phyloP scores from a whole-genome alignment of 2,329 filamentous ascomycete genomes.

The Colletotrichum theobromicola region DNA sequence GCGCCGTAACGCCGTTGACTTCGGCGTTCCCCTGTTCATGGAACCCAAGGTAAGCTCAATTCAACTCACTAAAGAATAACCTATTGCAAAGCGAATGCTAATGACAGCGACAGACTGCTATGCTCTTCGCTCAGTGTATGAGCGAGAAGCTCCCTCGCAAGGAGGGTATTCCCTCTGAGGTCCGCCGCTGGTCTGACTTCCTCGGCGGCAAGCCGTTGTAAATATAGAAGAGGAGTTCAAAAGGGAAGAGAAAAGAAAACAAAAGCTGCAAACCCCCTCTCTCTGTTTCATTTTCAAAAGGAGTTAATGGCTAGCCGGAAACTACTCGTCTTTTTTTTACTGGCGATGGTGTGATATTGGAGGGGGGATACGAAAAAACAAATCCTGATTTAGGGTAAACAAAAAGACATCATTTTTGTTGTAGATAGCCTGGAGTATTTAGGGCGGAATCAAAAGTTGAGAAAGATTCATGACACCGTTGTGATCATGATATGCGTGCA shows the following conservation, averaged over 20 bases:
- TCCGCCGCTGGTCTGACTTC: constrained; percentile 94
- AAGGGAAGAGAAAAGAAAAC: neutral
- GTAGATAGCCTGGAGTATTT: neutral
- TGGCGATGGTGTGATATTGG: neutral
- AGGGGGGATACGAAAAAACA: neutral
- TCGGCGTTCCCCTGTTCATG: constrained; percentile 97
- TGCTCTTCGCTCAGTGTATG: constrained; percentile 97
- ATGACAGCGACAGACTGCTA: constrained; percentile 74
- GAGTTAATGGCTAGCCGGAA: constrained; percentile 11
- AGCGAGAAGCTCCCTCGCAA: constrained; percentile 89
- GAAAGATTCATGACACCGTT: neutral
- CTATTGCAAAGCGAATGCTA: constrained; percentile 27
- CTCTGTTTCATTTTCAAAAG: neutral
- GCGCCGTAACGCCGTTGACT: constrained; percentile 97
- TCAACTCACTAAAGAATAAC: neutral
- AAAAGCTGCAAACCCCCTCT: neutral
- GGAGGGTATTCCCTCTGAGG: constrained; percentile 89
- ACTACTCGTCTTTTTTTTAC: neutral
- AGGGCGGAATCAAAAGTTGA: neutral
- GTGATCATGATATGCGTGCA: neutral
- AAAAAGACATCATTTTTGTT: neutral
- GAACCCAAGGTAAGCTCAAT: constrained; percentile 78
- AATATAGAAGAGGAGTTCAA: constrained; percentile 27
- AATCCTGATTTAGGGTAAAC: neutral
- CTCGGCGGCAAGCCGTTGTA: constrained; percentile 85